Base-by-base conservation (phyloP, 2,329 filamentous ascomycete genomes). In the Stagonosporopsis rhizophila region DNA sequence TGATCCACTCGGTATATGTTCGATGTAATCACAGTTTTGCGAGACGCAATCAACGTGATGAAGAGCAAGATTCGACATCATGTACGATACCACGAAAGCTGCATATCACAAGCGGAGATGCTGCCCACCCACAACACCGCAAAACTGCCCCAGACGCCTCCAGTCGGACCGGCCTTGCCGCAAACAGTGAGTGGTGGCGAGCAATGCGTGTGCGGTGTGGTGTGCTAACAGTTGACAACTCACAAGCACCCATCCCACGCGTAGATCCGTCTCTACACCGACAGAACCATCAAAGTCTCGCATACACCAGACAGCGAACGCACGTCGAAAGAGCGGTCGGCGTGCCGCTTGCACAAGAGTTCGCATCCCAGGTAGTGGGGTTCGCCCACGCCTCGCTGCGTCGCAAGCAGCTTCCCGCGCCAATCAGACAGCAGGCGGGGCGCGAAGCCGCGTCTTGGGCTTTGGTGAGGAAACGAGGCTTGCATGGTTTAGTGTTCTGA, bases 271-370 rank as follows among this genome's bases (percentile, higher is more conserved):
- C 11, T 22, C 4, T 12, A 46, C 46, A 56, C 52, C 52, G 46
- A 51, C 41, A 50, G 9, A 37, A 32, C 9, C n/a, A 23, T 6
- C 5, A 6, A 2, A 4, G 11, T 22, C 12, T 9, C 30, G 19
- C 47, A 47, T 27, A 15, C 11, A 23, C 30, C 37, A n/a, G 15
- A 17, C 45, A 6, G 15, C 37, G 30, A 11, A 3, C 6, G 7
- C 30, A 19, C 15, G 22, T 17, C 7, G n/a, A 47, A 56, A 32
- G 17, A 20, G 53, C 53, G 53, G 53, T 56, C 41, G 47, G 53
- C 14, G n/a, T 44, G 23, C 53, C 42, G 47, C 42, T 37, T n/a
- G 15, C 37, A 47, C 28, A 47, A 38, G 46, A 37, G 53, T 56
- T 51, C 42, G 47, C 47, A 56, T 27, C 15, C 28, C 12, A 30